Conservation (phyloP, 768 basidiomycete species). For the Leucosporidium creatinivorum region DNA sequence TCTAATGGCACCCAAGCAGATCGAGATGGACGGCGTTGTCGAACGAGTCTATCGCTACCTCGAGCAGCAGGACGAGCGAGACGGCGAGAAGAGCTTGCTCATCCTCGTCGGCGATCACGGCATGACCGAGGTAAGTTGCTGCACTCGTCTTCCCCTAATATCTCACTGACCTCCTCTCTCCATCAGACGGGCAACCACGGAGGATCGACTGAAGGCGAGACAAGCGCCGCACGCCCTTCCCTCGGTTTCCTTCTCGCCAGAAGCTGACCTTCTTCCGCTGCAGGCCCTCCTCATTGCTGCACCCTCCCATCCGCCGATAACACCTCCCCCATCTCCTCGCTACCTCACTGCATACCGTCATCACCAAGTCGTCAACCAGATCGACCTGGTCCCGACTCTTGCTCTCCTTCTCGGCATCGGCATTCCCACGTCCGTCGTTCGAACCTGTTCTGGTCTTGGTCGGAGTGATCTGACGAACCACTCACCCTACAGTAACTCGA, state of each 20-base stretch:
- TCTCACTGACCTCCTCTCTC: no score
- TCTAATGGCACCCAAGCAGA: conserved; percentile 72
- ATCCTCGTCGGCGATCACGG: conserved; percentile 86
- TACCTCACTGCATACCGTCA: conserved; percentile 8
- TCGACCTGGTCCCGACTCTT: conserved; percentile 83
- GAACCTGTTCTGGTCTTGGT: no score
- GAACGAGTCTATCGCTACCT: conserved; percentile 59
- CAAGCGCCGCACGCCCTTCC: background rate
- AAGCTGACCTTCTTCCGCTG: conserved; percentile 43
- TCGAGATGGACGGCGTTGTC: conserved; percentile 79
- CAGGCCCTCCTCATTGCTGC: conserved; percentile 23
- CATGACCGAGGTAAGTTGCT: background rate
- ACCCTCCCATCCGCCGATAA: background rate
- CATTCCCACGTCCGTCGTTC: conserved; percentile 51
- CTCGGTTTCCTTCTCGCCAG: conserved; percentile 37
- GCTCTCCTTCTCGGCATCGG: conserved; percentile 81
- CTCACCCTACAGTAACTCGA: conserved; percentile 31
- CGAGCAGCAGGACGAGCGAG: conserved; percentile 43
- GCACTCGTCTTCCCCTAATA: no score
- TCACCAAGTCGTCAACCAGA: conserved; percentile 67
- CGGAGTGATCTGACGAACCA: no score
- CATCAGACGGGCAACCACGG: conserved; percentile 72
- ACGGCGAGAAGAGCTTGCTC: conserved; percentile 61
- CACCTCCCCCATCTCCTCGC: background rate
- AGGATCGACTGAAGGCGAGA: conserved; percentile 71